A percentile compares a stretch with the other conserved stretches of the same genome.
phyloP scores from a whole-genome alignment of 805 yeast species.

The Yarrowia keelungensis region DNA sequence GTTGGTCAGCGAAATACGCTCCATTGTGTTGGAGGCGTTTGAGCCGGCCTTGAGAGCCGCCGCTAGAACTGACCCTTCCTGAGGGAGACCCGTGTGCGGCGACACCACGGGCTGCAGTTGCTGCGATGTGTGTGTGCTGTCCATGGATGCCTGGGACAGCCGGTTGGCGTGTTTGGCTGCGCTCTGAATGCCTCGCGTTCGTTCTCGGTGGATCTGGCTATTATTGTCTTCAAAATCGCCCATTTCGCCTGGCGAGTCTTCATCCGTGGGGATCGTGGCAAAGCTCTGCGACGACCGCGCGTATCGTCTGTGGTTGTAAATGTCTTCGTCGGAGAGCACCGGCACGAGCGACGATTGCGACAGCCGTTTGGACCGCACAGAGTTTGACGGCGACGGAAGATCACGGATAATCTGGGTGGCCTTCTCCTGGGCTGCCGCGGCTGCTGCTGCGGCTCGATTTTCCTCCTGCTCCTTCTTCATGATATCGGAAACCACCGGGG shows the following conservation, averaged over 20 bases:
- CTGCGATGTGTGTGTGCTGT: conserved; percentile 6
- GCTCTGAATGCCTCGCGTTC: conserved; percentile 26
- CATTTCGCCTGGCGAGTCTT: conserved; percentile 33
- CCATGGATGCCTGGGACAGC: conserved; percentile 33
- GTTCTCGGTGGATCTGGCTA: conserved; percentile 2
- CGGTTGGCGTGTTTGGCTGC: conserved; percentile 36
- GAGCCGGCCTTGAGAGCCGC: conserved; percentile 37
- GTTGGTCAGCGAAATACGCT: conserved; percentile 28
- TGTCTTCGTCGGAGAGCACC: conserved; percentile 34
- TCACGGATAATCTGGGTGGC: conserved; percentile 17
- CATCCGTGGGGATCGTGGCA: conserved; percentile 34
- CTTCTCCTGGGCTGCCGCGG: conserved; percentile 12
- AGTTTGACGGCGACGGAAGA: conserved; percentile 28
- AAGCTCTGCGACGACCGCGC: conserved; percentile 30
- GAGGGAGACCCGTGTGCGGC: conserved; percentile 34
- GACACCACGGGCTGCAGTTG: conserved; percentile 29
- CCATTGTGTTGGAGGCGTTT: conserved; percentile 33
- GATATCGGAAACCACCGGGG: conserved; percentile 29
- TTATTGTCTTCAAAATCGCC: conserved; percentile 32
- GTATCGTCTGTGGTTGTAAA: conserved; percentile 12
- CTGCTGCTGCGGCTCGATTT: neutral
- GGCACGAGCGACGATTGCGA: conserved; percentile 26
- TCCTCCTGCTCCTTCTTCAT: conserved; percentile 31
- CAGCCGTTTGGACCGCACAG: conserved; percentile 26
- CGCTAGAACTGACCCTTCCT: conserved; percentile 34